Percentiles rank a stretch among this genome's conserved stretches.
phyloP scores from a whole-genome alignment of 306 rosid species.

The Dalbergia cultrata region DNA sequence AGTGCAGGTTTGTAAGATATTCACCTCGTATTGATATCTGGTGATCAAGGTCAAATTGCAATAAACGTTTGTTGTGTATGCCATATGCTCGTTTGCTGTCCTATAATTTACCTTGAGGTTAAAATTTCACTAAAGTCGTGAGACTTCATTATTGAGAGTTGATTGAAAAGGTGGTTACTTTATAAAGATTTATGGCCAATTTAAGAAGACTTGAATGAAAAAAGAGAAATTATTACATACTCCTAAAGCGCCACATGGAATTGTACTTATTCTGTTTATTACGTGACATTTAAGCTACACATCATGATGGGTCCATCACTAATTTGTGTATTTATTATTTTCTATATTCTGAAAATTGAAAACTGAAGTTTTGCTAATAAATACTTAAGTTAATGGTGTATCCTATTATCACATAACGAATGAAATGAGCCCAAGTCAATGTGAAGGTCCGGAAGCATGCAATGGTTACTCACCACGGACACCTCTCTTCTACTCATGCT shows the following conservation, averaged over 20 bases:
- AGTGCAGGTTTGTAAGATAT: slow-evolving; percentile 71
- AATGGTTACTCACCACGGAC: neutral
- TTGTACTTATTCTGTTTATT: no score
- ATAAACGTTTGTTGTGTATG: neutral
- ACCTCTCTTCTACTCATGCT: neutral
- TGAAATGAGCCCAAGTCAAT: no score
- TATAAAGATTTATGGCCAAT: neutral
- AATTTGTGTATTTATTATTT: no score
- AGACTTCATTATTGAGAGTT: slow-evolving; percentile 19
- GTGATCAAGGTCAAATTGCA: slow-evolving; percentile 23
- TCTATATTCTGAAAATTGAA: no score
- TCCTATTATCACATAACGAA: no score
- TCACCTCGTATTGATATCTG: neutral
- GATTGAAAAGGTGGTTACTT: neutral
- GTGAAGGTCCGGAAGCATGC: no score
- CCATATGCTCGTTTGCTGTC: slow-evolving; percentile 6
- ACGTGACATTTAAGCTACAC: no score
- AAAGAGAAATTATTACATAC: no score
- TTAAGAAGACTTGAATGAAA: neutral
- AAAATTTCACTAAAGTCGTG: neutral
- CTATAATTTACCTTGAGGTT: neutral
- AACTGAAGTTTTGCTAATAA: no score
- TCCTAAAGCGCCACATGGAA: no score
- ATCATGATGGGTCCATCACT: no score
- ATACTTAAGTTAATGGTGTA: no score